Evolutionary conservation across 768 basidiomycete species (phyloP), one percentile per base, ranked within the genome.

Genomic region (Auricularia sp.): DNA sequence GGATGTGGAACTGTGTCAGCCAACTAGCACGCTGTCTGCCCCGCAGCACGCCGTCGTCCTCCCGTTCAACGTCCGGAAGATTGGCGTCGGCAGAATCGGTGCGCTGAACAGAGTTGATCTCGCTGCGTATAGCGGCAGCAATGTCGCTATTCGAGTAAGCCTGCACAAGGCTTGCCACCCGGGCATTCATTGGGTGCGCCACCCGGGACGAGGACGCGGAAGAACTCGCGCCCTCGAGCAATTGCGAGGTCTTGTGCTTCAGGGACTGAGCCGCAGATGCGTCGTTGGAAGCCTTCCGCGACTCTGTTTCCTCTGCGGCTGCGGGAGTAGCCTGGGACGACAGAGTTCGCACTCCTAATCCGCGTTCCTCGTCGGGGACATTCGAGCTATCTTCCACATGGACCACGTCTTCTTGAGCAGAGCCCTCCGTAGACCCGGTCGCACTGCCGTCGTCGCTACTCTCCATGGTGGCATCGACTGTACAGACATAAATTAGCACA

Each of bases 1-100:
- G 76, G 64, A 98, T 95, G 72, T 84, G 83, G 71, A 99, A 98
- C 77, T 99, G 97, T 18, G 90, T 95, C 53, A 79, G 80, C 84
- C 87, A 93, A 67, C 83, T 88, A 6, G 96, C 97, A 64, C 93
- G 83, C 74, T 88, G 86, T 69, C 87, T 77, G 16, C 88, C 88
- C 61, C 87, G 75, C 71, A 93, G 73, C 65, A 90, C 70, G 61
- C 80, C 76, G 43, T 84, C 68, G n/a, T 67, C 89, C 75, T 92
- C 90, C 34, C 82, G 77, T 34, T 79, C 81, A 0, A 89, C 84
- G 72, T 93, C 89, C 1, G 84, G 85, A 64, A 86, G 75, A 66
- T 85, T 77, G 66, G 73, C 54, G 66, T 78, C 65, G 70, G 72
- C 66, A 64, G 74, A 67, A 18, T 72, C 74, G 18, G 18, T 3